Evolutionary conservation across 208 protist species (phyloP).

Genomic region (Wallacemonas sp.): DNA sequence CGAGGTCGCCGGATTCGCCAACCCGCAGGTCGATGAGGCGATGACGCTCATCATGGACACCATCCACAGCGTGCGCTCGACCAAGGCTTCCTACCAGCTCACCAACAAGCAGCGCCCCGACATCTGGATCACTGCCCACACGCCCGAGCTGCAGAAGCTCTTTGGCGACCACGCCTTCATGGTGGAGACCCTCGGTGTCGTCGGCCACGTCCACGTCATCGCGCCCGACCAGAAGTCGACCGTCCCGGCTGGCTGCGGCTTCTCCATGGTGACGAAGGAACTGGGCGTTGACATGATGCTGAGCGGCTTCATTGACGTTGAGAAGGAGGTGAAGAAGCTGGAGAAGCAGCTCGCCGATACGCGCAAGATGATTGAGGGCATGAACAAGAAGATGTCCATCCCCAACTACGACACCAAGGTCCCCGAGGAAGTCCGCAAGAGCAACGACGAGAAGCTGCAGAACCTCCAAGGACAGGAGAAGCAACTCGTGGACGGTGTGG

Average conservation of each 20-base stretch:
- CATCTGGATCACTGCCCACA: slow-evolving; percentile 73
- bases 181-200: slow-evolving; percentile 77
- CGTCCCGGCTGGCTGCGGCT: slow-evolving; percentile 85
- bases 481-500: slow-evolving; percentile 68
- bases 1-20: slow-evolving; percentile 56
- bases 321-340: slow-evolving; percentile 87
- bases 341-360: slow-evolving; percentile 82
- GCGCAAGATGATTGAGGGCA: slow-evolving; percentile 79
- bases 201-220: slow-evolving; percentile 74
- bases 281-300: slow-evolving; percentile 90
- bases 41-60: slow-evolving; percentile 89
- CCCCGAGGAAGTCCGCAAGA: slow-evolving; percentile 70
- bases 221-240: slow-evolving; percentile 38
- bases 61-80: slow-evolving; percentile 85
- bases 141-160: slow-evolving; percentile 40
- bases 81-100: slow-evolving; percentile 87
- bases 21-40: slow-evolving; percentile 60
- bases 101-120: slow-evolving; percentile 90
- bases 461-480: slow-evolving; percentile 60
- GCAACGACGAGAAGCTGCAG: slow-evolving; percentile 84
- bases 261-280: slow-evolving; percentile 84
- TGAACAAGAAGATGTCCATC: slow-evolving; percentile 88
- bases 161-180: slow-evolving; percentile 57
- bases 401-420: slow-evolving; percentile 92
- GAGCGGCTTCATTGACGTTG: slow-evolving; percentile 88